Percentiles rank a stretch among this genome's conserved stretches.
Conservation (phyloP, 2,329 filamentous ascomycete genomes). For the Podosphaera fusca region DNA sequence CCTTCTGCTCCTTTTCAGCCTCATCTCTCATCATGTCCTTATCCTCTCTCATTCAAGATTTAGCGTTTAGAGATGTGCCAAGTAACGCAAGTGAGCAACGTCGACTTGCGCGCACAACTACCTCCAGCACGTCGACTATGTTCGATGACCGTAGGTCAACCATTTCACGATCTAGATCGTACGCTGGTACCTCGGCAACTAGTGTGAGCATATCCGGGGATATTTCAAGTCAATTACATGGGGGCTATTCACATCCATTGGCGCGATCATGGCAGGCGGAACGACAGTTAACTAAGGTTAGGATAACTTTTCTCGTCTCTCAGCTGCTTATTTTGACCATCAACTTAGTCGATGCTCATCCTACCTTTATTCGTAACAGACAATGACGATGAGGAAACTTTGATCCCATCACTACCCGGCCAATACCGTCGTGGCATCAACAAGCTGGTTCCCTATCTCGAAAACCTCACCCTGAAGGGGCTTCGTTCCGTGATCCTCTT, state of each 20-base stretch:
- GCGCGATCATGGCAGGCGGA: conserved; percentile 66
- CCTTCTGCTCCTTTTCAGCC: neutral
- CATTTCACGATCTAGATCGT: conserved; percentile 39
- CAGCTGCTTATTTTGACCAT: neutral
- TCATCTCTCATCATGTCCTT: conserved; percentile 32
- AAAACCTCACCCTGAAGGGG: conserved; percentile 71
- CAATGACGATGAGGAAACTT: conserved; percentile 71
- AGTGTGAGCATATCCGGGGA: conserved; percentile 50
- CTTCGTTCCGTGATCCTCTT: conserved; percentile 87
- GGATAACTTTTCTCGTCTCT: conserved; percentile 8
- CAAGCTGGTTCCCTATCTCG: conserved; percentile 62
- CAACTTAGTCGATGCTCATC: conserved; percentile 79
- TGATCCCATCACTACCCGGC: conserved; percentile 76
- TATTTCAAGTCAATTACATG: conserved; percentile 64
- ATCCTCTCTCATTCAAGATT: conserved; percentile 42
- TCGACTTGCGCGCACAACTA: conserved; percentile 25
- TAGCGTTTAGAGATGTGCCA: conserved; percentile 32
- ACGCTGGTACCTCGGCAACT: conserved; percentile 41
- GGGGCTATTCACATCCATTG: conserved; percentile 61
- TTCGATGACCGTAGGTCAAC: conserved; percentile 35
- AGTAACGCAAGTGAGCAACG: conserved; percentile 14
- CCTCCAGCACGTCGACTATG: conserved; percentile 21
- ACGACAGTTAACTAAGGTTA: conserved; percentile 62
- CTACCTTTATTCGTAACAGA: conserved; percentile 95
- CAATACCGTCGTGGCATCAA: conserved; percentile 77